Percentiles rank a stretch among this genome's conserved stretches.
These are phyloP conservation scores for Ascochyta pisi DNA, from an alignment of 2,329 filamentous ascomycete genomes.

Conservation along the genomic window DNA sequence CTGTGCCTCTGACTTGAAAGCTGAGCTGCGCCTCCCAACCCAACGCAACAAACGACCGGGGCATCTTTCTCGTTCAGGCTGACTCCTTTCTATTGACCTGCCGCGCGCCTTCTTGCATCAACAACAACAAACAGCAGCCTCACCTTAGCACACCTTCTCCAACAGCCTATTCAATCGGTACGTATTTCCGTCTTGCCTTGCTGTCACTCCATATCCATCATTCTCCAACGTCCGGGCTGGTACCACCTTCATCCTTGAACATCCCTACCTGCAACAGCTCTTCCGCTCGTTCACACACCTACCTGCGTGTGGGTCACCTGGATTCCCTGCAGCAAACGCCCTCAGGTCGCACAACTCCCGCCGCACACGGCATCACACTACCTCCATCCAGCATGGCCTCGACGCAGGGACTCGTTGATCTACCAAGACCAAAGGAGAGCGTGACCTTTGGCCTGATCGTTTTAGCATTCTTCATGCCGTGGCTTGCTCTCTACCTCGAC, in stretches of 20 bases:
- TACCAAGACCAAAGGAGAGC: slow-evolving; percentile 16
- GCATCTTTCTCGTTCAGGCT: slow-evolving; percentile 2
- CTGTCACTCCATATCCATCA: slow-evolving; percentile 6
- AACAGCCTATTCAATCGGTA: slow-evolving; percentile 27
- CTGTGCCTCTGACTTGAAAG: slow-evolving; percentile 17
- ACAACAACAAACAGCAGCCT: slow-evolving; percentile 14
- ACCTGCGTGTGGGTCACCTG: slow-evolving; percentile 6
- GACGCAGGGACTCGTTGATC: slow-evolving; percentile 1
- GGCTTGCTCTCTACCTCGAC: slow-evolving; percentile 31
- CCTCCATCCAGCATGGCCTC: slow-evolving; percentile 6
- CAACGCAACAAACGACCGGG: slow-evolving; percentile 9
- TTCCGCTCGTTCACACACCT: slow-evolving; percentile 5
- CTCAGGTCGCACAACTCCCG: background rate
- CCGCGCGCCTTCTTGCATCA: slow-evolving; percentile 9
- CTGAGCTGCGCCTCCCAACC: slow-evolving; percentile 16
- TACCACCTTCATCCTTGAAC: slow-evolving; percentile 7
- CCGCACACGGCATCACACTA: background rate
- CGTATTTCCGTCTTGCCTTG: slow-evolving; percentile 21
- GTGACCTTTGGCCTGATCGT: slow-evolving; percentile 19
- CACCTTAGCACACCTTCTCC: slow-evolving; percentile 11
- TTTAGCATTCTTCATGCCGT: slow-evolving; percentile 23
- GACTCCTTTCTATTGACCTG: slow-evolving; percentile 3
- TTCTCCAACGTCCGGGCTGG: slow-evolving; percentile 6
- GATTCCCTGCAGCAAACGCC: background rate
- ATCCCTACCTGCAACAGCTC: slow-evolving; percentile 13